phyloP scores from a whole-genome alignment of 2,329 filamentous ascomycete genomes.

The Helicocarpus griseus region DNA sequence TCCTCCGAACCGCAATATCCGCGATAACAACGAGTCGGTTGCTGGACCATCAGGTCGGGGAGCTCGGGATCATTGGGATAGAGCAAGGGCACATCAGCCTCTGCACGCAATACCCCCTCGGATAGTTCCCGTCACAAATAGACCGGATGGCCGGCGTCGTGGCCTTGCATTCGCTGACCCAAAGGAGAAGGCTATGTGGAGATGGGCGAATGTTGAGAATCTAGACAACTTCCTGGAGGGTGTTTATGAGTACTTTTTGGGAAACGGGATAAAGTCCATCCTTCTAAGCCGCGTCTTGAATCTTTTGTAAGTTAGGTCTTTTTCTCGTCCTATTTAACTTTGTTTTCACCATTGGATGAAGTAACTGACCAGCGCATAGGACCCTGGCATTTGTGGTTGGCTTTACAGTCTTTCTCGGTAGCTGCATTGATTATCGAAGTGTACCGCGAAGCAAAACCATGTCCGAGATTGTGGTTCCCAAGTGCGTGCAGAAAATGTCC shows the following conservation, averaged over 20 bases:
- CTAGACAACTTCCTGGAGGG: slow-evolving; percentile 77
- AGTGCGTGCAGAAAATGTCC: slow-evolving; percentile 68
- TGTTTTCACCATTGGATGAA: background rate
- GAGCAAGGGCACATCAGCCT: slow-evolving; percentile 36
- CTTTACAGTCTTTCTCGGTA: slow-evolving; percentile 72
- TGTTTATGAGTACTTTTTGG: slow-evolving; percentile 78
- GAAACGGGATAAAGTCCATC: slow-evolving; percentile 78
- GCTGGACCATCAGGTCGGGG: slow-evolving; percentile 35
- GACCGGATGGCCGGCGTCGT: background rate
- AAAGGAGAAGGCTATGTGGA: slow-evolving; percentile 75
- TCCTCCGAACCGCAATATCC: slow-evolving; percentile 10
- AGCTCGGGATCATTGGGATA: slow-evolving; percentile 40
- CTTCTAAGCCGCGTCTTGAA: slow-evolving; percentile 61
- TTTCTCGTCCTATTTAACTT: background rate
- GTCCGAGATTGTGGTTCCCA: slow-evolving; percentile 54
- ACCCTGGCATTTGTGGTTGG: slow-evolving; percentile 74
- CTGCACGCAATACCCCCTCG: slow-evolving; percentile 14
- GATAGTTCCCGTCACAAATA: background rate
- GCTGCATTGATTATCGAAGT: slow-evolving; percentile 73
- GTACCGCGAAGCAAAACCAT: slow-evolving; percentile 56
- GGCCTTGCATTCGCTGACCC: slow-evolving; percentile 42
- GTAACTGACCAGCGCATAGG: slow-evolving; percentile 31
- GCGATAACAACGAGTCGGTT: slow-evolving; percentile 14
- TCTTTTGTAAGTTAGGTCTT: slow-evolving; percentile 50
- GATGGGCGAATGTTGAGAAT: slow-evolving; percentile 86